Base-by-base conservation (phyloP, 2,329 filamentous ascomycete genomes). In the Botryotinia globosa region DNA sequence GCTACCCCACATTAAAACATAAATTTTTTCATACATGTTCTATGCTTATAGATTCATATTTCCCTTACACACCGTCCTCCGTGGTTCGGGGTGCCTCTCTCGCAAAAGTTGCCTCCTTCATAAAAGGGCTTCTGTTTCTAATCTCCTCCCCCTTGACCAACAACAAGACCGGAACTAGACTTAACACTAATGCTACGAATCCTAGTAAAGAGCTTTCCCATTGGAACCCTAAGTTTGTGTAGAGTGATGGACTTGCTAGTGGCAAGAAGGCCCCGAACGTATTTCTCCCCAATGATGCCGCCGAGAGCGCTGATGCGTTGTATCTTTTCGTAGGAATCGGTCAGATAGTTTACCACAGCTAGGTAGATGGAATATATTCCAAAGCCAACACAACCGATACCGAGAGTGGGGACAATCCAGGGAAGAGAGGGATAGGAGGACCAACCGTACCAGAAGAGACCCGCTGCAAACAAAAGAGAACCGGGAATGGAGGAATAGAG, bases 401-500 rank as follows among this genome's bases (percentile, higher is more conserved):
- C 67, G 39, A 70, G 51, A 1, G 56, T 70, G 6, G 56, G 56
- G 22, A 70, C 67, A 45, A 70, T 70, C 67, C 67, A 70, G 14
- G 39, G 67, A 3, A 70, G 39, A 45, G 56, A 70, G 1, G 67
- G 67, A 37, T 70, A 70, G 7, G 67, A 61, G 79, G 77, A 88
- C 73, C 92, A 89, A 69, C 84, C 87, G 1, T 88, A 88, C 0
- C 90, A 89, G 82, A 94, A 93, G 10, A 97, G 84, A 0, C 94
- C 94, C 9, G 90, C 86, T 0, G 94, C 94, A 64, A 97, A 87
- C 2, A 95, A 83, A 0, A 89, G 85, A 48, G 90, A 89, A 56
- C 92, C 90, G 54, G 94, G 80, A 81, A 94, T 97, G 25, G 91
- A 87, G 78, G 94, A 93, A 82, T 94, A 96, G 1, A 97, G 85